A percentile compares a stretch with the other conserved stretches of the same genome.
These are phyloP conservation scores for Asterophora parasitica DNA, from an alignment of 768 basidiomycete genomes.

Conservation along the genomic window DNA sequence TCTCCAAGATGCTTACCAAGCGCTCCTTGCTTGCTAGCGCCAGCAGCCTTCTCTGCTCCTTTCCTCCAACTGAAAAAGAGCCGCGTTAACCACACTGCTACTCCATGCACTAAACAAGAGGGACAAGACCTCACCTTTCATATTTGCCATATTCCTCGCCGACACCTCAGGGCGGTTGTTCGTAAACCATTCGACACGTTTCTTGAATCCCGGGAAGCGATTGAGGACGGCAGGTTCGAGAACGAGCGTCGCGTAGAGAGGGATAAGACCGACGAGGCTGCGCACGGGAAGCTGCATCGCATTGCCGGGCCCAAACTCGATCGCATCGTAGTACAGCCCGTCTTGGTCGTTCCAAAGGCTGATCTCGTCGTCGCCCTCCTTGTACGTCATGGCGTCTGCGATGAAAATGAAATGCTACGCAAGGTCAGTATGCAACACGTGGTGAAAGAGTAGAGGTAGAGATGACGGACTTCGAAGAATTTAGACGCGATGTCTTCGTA, in stretches of 20 bases:
- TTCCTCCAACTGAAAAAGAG: constrained; percentile 45
- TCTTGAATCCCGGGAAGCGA: constrained; percentile 96
- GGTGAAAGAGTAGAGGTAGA: not conserved
- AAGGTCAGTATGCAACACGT: not conserved
- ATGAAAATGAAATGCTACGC: constrained; percentile 94
- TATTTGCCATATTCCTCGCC: constrained; percentile 92
- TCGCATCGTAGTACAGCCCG: constrained; percentile 98
- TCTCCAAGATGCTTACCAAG: constrained; percentile 80
- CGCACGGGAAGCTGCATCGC: constrained; percentile 91
- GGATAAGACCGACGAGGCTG: constrained; percentile 96
- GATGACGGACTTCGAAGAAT: constrained; percentile 70
- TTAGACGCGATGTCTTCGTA: constrained; percentile 99
- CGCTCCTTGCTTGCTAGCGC: constrained; percentile 92
- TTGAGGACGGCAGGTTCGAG: constrained; percentile 87
- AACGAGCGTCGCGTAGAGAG: constrained; percentile 91
- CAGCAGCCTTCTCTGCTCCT: constrained; percentile 80
- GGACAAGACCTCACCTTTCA: constrained; percentile 56
- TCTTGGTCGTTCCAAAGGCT: constrained; percentile 96
- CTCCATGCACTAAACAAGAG: not conserved
- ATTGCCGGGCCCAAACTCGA: constrained; percentile 76
- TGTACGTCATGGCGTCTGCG: constrained; percentile 96
- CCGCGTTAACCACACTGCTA: not conserved
- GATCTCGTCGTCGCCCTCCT: constrained; percentile 67
- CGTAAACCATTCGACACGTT: constrained; percentile 98
- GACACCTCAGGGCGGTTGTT: constrained; percentile 88